These are phyloP conservation scores for Macrophomina pseudophaseolina DNA, from an alignment of 2,329 filamentous ascomycete species.

Conservation along the genomic window DNA sequence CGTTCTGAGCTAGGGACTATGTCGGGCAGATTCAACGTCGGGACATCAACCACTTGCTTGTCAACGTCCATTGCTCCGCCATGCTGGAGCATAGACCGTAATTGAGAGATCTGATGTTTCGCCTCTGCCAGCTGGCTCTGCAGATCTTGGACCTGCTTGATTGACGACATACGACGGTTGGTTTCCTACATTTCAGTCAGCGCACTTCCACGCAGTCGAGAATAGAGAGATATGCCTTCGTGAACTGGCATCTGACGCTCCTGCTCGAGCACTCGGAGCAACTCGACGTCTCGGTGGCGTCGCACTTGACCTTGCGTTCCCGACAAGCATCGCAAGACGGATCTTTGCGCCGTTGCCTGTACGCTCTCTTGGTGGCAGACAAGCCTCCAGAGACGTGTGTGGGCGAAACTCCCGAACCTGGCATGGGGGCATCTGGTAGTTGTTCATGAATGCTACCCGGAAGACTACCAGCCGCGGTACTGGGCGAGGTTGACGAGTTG, in stretches of 20 bases:
- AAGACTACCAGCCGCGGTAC: conserved; percentile 39
- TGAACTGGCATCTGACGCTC: conserved; percentile 97
- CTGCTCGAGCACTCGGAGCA: conserved; percentile 97
- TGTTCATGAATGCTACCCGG: conserved; percentile 36
- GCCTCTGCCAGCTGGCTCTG: conserved; percentile 87
- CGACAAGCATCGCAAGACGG: conserved; percentile 97
- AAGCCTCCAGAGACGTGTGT: conserved; percentile 53
- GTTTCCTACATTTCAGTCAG: conserved; percentile 65
- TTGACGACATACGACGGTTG: conserved; percentile 97
- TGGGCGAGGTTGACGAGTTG: conserved; percentile 41
- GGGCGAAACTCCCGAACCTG: conserved; percentile 45
- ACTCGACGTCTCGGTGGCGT: conserved; percentile 93
- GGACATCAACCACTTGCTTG: conserved; percentile 32
- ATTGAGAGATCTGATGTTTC: conserved; percentile 76
- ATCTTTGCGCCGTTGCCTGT: conserved; percentile 92
- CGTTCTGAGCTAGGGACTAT: conserved; percentile 50
- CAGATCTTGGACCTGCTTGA: conserved; percentile 97
- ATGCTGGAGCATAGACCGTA: conserved; percentile 68
- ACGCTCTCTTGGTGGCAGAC: conserved; percentile 87
- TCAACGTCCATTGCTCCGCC: conserved; percentile 54
- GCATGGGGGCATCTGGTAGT: conserved; percentile 42
- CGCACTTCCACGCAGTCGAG: neutral
- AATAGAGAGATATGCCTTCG: conserved; percentile 62
- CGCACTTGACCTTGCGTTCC: conserved; percentile 82
- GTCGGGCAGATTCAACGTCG: conserved; percentile 41